These are phyloP conservation scores for Chlamydomonas incerta DNA, from an alignment of 139 green algal genomes.

Conservation along the genomic window DNA sequence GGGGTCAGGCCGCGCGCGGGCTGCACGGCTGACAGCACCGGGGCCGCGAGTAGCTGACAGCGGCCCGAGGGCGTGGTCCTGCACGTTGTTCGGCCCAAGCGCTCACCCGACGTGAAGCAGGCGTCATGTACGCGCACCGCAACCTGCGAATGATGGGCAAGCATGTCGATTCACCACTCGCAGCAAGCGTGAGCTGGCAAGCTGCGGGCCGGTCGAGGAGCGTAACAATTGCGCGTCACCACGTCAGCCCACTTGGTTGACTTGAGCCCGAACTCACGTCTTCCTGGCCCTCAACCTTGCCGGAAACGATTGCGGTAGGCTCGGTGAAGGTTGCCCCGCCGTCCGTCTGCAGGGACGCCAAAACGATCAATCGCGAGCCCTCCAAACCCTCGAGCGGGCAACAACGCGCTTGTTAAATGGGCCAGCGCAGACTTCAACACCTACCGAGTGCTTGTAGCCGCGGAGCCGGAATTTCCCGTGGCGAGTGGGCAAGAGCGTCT, in stretches of 20 bases:
- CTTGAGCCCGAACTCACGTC: constrained; percentile 65
- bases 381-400: not conserved
- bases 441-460: constrained; percentile 92
- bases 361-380: not conserved
- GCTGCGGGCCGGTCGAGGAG: no score
- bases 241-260: not conserved
- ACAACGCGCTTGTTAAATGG: not conserved
- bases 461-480: constrained; percentile 88
- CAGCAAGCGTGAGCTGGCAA: no score
- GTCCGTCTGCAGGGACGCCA: constrained; percentile 70
- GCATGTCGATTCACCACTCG: not conserved
- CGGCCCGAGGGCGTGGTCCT: not conserved
- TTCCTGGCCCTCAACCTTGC: constrained; percentile 79
- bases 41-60: no score
- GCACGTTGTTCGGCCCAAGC: not conserved
- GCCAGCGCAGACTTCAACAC: not conserved
- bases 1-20: no score
- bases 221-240: no score
- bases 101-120: constrained; percentile 91
- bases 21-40: no score
- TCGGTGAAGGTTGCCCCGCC: constrained; percentile 85
- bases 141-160: constrained; percentile 63
- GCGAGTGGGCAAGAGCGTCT: constrained; percentile 91
- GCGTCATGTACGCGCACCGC: constrained; percentile 93
- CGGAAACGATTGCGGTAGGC: constrained; percentile 87